These are phyloP conservation scores for Cryptococcus sp. DNA, from an alignment of 1,284 basidiomycete species.

Conservation along the genomic window DNA sequence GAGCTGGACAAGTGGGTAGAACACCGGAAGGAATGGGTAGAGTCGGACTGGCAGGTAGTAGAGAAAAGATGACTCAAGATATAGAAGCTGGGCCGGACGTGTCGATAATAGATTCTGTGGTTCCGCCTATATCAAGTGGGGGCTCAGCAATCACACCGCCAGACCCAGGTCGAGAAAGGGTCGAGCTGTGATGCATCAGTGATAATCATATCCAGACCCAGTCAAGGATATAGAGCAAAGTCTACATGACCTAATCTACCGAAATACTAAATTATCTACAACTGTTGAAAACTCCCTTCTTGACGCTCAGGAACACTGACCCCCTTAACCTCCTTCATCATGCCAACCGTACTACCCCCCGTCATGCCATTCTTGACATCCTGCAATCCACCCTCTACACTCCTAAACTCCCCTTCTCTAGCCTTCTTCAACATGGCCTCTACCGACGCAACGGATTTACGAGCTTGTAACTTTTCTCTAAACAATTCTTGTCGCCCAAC, in stretches of 20 bases:
- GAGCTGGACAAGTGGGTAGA: not conserved
- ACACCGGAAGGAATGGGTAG: constrained; percentile 2
- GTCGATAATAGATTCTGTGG: not conserved
- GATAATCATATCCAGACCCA: too few species aligned
- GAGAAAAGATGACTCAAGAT: not conserved
- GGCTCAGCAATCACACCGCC: not conserved
- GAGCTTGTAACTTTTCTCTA: constrained; percentile 40
- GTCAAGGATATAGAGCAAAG: too few species aligned
- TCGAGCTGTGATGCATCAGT: constrained; percentile 7
- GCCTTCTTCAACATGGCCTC: constrained; percentile 38
- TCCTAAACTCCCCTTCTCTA: constrained; percentile 11
- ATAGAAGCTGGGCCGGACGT: not conserved
- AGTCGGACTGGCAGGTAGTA: not conserved
- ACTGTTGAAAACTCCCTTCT: not conserved
- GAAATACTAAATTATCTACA: not conserved
- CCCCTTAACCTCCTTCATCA: constrained; percentile 1
- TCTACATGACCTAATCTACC: too few species aligned
- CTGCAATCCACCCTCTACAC: not conserved
- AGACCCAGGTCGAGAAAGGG: not conserved
- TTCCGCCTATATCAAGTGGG: not conserved
- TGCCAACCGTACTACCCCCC: not conserved
- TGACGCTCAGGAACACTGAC: not conserved
- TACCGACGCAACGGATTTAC: constrained; percentile 36
- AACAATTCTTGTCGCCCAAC: constrained; percentile 43
- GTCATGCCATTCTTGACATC: not conserved